Evolutionary conservation across 2,329 filamentous ascomycete species (phyloP).

Genomic region (Xylariaceae sp.): DNA sequence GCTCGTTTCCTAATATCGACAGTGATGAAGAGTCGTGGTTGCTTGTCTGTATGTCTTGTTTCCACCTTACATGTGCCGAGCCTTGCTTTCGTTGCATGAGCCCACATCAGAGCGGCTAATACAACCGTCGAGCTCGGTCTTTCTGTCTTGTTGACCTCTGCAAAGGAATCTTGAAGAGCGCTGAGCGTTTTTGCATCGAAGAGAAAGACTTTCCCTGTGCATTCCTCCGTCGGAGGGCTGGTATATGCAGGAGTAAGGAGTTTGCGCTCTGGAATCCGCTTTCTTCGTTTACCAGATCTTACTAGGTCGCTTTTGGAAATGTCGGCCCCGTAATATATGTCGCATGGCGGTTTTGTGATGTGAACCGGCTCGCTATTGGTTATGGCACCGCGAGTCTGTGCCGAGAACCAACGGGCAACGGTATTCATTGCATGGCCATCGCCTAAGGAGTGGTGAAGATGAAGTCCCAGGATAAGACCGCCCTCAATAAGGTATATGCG

Average conservation of each 20-base stretch:
- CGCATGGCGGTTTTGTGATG: neutral
- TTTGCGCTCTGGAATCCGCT: neutral
- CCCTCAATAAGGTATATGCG: constrained; percentile 8
- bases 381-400: constrained; percentile 4
- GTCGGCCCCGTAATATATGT: neutral
- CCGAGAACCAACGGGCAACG: constrained; percentile 7
- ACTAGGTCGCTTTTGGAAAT: neutral
- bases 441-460: constrained; percentile 8
- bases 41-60: neutral
- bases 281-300: neutral
- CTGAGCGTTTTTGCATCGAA: constrained; percentile 3
- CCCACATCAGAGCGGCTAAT: constrained; percentile 3
- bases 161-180: neutral
- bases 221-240: neutral
- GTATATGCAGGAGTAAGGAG: neutral
- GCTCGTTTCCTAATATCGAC: constrained; percentile 5
- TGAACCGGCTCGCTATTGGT: neutral
- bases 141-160: neutral
- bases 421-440: constrained; percentile 3
- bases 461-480: constrained; percentile 6
- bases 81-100: constrained; percentile 6
- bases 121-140: constrained; percentile 1
- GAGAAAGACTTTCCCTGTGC: constrained; percentile 2
- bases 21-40: constrained; percentile 3
- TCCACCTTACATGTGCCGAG: neutral